These are phyloP conservation scores for Paraphysoderma sedebokerense DNA, from an alignment of 371 early-diverging fungal genomes.

Conservation along the genomic window DNA sequence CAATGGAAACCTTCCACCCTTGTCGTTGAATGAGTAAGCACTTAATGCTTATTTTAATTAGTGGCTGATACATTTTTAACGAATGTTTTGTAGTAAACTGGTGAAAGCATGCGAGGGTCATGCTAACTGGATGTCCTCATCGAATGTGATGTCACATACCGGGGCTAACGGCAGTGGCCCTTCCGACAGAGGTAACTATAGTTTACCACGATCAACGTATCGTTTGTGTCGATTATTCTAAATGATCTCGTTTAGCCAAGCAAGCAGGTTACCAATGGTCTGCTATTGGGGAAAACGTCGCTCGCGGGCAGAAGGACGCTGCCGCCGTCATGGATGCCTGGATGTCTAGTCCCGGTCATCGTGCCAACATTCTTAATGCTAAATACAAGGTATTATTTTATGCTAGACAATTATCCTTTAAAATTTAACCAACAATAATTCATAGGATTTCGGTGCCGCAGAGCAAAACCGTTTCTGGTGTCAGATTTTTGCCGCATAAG, in stretches of 20 bases:
- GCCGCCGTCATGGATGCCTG: conserved; percentile 17
- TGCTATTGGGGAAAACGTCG: conserved; percentile 23
- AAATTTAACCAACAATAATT: too few relatives aligned
- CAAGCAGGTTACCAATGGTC: conserved; percentile 7
- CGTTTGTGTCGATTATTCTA: conserved; percentile 5
- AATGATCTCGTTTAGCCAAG: conserved; percentile 6
- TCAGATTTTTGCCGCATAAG: too few relatives aligned
- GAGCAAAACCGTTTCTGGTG: too few relatives aligned
- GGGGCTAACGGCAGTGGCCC: neutral
- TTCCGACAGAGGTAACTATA: neutral
- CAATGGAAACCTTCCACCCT: too few relatives aligned
- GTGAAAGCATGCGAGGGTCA: neutral
- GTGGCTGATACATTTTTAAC: neutral
- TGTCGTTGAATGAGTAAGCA: too few relatives aligned
- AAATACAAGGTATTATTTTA: too few relatives aligned
- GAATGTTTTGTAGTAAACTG: neutral
- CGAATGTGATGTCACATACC: neutral
- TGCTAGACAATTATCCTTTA: too few relatives aligned
- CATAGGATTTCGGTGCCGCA: too few relatives aligned
- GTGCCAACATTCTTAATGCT: conserved; percentile 15
- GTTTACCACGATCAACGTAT: too few relatives aligned
- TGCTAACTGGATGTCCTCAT: neutral
- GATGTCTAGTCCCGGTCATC: conserved; percentile 23
- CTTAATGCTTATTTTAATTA: too few relatives aligned
- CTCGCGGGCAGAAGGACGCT: conserved; percentile 11